A percentile compares a stretch with the other conserved stretches of the same genome.
phyloP scores from a whole-genome alignment of 495 filamentous ascomycete genomes.

The Aspergillus olivimuriae region DNA sequence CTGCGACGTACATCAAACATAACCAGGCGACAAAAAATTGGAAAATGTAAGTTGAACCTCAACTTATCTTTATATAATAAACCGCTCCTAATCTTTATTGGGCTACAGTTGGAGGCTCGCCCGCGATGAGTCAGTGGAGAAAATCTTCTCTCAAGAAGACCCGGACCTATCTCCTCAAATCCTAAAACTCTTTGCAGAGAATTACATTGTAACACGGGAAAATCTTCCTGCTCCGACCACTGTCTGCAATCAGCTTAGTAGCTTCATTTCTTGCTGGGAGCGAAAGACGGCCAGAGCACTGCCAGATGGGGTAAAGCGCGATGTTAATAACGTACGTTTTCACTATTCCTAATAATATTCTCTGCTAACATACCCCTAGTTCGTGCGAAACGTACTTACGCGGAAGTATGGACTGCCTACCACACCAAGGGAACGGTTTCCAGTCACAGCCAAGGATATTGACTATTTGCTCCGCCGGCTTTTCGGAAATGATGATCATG shows the following conservation, averaged over 20 bases:
- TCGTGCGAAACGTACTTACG: constrained; percentile 3
- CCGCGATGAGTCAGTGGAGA: constrained; percentile 3
- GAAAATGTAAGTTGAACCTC: no score
- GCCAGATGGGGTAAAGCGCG: constrained; percentile 1
- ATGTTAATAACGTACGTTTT: constrained; percentile 2
- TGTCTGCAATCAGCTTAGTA: constrained; percentile 1
- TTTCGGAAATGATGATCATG: constrained; percentile 12
- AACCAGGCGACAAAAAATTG: no score
- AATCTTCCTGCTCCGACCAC: constrained; percentile 3
- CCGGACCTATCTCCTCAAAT: constrained; percentile 6
- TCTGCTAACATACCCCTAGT: constrained; percentile 3
- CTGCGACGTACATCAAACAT: no score
- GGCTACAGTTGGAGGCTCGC: constrained; percentile 8
- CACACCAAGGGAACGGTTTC: constrained; percentile 3
- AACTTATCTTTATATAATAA: no score
- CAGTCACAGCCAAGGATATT: constrained; percentile 8
- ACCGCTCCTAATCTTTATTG: no score
- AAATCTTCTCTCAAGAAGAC: constrained; percentile 9
- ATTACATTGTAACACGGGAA: constrained; percentile 4
- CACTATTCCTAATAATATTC: background rate
- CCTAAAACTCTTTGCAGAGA: constrained; percentile 7
- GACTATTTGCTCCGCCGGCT: constrained; percentile 13
- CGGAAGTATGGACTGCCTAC: constrained; percentile 6
- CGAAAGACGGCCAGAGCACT: constrained; percentile 2
- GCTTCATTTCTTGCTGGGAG: constrained; percentile 6